These are phyloP conservation scores for Chrysoporthe puriensis DNA, from an alignment of 2,329 filamentous ascomycete genomes.

Conservation along the genomic window DNA sequence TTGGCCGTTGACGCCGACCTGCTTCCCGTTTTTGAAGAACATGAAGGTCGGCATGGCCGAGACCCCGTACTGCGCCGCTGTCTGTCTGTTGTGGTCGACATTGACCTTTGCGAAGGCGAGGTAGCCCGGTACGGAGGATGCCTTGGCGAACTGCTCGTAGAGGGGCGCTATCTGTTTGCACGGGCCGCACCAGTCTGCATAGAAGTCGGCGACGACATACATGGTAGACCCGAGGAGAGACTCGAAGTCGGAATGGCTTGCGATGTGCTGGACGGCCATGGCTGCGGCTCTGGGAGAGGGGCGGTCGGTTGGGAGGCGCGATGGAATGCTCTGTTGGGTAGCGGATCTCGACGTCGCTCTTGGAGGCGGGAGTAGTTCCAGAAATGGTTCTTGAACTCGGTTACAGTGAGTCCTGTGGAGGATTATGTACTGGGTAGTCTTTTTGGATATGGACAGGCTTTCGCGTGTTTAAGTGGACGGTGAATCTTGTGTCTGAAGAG, in stretches of 20 bases:
- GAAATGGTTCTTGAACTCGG: no score
- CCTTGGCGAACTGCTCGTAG: slow-evolving; percentile 52
- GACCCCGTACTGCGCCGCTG: slow-evolving; percentile 54
- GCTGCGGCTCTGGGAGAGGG: not conserved
- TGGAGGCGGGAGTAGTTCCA: no score
- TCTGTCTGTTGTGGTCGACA: slow-evolving; percentile 57
- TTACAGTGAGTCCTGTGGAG: no score
- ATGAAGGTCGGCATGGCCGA: slow-evolving; percentile 63
- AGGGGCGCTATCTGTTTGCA: slow-evolving; percentile 63
- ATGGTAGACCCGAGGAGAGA: slow-evolving; percentile 50
- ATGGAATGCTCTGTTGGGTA: not conserved
- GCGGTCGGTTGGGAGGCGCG: not conserved
- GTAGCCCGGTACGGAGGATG: slow-evolving; percentile 43
- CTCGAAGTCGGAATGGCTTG: slow-evolving; percentile 51
- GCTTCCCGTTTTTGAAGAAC: slow-evolving; percentile 60
- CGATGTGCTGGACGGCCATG: slow-evolving; percentile 43
- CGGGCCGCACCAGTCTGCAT: slow-evolving; percentile 63
- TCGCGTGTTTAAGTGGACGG: no score
- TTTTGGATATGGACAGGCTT: not conserved
- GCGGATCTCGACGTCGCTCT: no score
- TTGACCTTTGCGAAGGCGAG: slow-evolving; percentile 63
- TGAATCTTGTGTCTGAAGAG: no score
- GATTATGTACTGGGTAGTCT: not conserved
- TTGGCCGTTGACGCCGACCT: slow-evolving; percentile 45
- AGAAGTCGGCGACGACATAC: slow-evolving; percentile 61